Evolutionary conservation across 2,329 filamentous ascomycete genomes (phyloP), one percentile per base, ranked within the genome.

Genomic region (Phoma sp.): DNA sequence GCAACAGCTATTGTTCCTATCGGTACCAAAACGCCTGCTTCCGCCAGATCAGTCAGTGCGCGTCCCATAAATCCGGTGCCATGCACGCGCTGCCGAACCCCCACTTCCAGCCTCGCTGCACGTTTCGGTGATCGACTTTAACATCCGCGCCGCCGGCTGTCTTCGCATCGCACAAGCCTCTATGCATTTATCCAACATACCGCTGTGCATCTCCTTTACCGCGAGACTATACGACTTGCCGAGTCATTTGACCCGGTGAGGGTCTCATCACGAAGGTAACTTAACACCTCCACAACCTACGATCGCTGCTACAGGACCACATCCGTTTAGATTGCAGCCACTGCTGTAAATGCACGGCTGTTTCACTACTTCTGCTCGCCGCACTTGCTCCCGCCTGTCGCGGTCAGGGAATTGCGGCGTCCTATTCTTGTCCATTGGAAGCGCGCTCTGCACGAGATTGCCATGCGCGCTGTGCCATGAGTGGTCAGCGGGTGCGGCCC

Each of bases 21-120:
- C 41, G 37, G 43, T 47, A 30, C 41, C 46, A 55, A 52, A 30
- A 45, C 45, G 45, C 40, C 23, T 58, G 64, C 67, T 71, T 70
- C 70, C 59, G 65, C 60, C 61, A 70, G 67, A 73, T 72, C 69
- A 60, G 71, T 71, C 71, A 62, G 71, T 74, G 72, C 54, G 56
- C 51, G 51, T 61, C 52, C 61, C 64, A 66, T 61, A 57, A 60
- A 48, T 52, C 55, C 57, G 59, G 52, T 47, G 46, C 44, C 59
- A 57, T 58, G 65, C 65, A 63, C 61, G 59, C 64, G 57, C 60
- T 57, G 49, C 69, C 59, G 61, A 60, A 57, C 60, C 68, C 65
- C 68, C 66, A 61, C 63, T 55, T 54, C 48, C 59, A 68, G 68
- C 68, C 59, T 66, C 59, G 55, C 55, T 52, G 57, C 50, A 48